Base-by-base conservation (phyloP, 352 stramenopile genomes). In the Aphanomyces astaci region DNA sequence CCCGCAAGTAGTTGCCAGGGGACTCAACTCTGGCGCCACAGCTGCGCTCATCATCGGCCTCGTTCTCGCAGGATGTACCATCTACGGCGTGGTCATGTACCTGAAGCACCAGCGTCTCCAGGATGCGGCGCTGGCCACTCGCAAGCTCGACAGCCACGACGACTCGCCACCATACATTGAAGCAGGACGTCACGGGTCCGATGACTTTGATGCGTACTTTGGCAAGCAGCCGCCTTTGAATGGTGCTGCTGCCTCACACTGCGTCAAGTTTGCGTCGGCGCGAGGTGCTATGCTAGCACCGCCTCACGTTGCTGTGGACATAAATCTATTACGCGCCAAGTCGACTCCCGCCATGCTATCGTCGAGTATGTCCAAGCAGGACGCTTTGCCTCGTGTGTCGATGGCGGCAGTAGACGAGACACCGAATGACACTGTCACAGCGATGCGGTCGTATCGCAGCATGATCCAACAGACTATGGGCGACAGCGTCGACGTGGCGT, bases 171-270 rank as follows among this genome's bases (percentile, higher is more conserved):
- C 45, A n/a, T 27, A 53, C 45, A 25, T 53, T 25, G 13, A 9
- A n/a, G 9, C 13, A 9, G 45, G 9, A 7, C 13, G 45, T 4
- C 45, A 25, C 39, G 46, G 30, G 27, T 30, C 40, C 2, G 28
- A 66, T 11, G 59, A 66, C 27, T 66, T 45, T 32, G 59, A 66
- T 9, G 11, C 11, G 17, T 66, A 66, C 30, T 66, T 66, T 54
- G 28, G 28, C 46, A 66, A 66, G 46, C 11, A 51, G 22, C 22
- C n/a, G 40, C 27, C 46, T 11, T n/a, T n/a, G n/a, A n/a, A 43
- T 43, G 36, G 36, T 43, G 36, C 7, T 15, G 36, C n/a, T n/a
- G n/a, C n/a, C n/a, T n/a, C n/a, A n/a, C n/a, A n/a, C n/a, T n/a
- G n/a, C n/a, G n/a, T n/a, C n/a, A n/a, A n/a, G n/a, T n/a, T n/a